Conservation (phyloP, 192 early-diverging fungal genomes). For the Cladochytrium replicatum region DNA sequence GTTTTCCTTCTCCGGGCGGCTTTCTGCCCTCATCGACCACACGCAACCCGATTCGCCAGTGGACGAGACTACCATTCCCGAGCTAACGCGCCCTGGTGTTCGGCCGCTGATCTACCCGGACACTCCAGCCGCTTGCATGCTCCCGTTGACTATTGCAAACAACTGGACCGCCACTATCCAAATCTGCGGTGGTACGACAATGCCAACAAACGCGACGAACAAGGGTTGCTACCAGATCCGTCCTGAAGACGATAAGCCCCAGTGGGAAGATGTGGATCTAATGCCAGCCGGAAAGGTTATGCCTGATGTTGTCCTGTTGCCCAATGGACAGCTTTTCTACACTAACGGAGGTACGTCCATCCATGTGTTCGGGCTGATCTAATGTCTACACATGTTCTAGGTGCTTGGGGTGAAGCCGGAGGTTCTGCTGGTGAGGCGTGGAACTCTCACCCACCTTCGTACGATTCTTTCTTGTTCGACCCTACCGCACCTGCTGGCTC, state of each 20-base stretch:
- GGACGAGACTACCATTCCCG: neutral
- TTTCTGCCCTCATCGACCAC: slow-evolving; percentile 5
- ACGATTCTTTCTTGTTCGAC: neutral
- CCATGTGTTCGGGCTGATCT: neutral
- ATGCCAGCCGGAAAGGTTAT: slow-evolving; percentile 12
- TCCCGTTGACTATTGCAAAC: slow-evolving; percentile 22
- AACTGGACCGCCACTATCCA: slow-evolving; percentile 24
- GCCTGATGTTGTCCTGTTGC: slow-evolving; percentile 10
- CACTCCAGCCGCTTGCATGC: slow-evolving; percentile 21
- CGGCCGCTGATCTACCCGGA: slow-evolving; percentile 24
- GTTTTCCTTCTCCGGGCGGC: slow-evolving; percentile 15
- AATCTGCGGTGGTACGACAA: slow-evolving; percentile 28
- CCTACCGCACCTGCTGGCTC: neutral
- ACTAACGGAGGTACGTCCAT: neutral
- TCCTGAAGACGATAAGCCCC: slow-evolving; percentile 11
- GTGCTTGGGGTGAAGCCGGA: neutral
- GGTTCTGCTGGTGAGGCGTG: slow-evolving; percentile 3
- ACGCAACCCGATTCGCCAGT: neutral
- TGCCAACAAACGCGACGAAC: slow-evolving; percentile 4
- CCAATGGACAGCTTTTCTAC: slow-evolving; percentile 6
- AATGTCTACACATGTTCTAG: neutral
- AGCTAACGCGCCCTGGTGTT: neutral
- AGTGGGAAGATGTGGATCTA: slow-evolving; percentile 9
- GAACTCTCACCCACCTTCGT: neutral
- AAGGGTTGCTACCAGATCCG: slow-evolving; percentile 15